phyloP scores from a whole-genome alignment of 2,329 filamentous ascomycete genomes.

The Gaeumannomyces sp. region DNA sequence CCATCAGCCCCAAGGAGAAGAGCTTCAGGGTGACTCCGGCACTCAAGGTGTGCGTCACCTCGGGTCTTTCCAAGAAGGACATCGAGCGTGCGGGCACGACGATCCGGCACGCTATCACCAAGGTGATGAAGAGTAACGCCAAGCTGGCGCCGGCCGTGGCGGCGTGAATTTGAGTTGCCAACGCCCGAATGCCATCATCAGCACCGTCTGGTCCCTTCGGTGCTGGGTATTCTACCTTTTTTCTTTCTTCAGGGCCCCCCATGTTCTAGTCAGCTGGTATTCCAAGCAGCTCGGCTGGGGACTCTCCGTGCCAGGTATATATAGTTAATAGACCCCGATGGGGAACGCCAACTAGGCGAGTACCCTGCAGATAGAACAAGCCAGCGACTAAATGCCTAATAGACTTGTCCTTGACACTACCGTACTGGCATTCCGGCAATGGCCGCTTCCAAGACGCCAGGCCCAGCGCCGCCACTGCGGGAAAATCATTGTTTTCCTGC shows the following conservation, averaged over 20 bases:
- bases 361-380: not conserved
- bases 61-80: slow-evolving; percentile 85
- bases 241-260: not conserved
- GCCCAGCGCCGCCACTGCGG: not conserved
- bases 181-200: not conserved
- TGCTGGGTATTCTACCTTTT: not conserved
- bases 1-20: slow-evolving; percentile 61
- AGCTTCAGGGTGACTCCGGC: slow-evolving; percentile 69
- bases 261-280: not conserved
- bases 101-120: slow-evolving; percentile 89
- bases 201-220: not conserved
- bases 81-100: slow-evolving; percentile 86
- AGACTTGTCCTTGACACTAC: not conserved
- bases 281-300: too few species aligned
- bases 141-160: slow-evolving; percentile 4
- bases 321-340: not conserved
- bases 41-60: slow-evolving; percentile 86
- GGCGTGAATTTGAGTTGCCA: not conserved
- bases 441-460: not conserved
- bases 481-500: not conserved
- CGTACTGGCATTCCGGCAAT: not conserved
- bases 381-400: not conserved
- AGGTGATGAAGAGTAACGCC: slow-evolving; percentile 66
- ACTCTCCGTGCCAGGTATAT: not conserved
- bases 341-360: too few species aligned